These are phyloP conservation scores for Aegilops umbellulata DNA, from an alignment of 176 grass and related monocot genomes.

Conservation along the genomic window DNA sequence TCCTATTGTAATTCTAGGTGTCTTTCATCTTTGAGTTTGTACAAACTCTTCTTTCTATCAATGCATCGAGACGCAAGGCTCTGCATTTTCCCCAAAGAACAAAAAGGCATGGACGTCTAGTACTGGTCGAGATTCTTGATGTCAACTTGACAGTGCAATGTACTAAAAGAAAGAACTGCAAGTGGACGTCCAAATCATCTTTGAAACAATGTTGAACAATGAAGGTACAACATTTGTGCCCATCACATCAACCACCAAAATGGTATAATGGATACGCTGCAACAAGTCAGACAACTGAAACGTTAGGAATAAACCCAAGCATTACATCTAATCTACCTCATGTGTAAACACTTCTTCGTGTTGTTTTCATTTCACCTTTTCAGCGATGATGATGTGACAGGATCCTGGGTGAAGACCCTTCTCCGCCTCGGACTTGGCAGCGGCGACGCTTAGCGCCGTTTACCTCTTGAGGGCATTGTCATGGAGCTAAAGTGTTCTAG, in stretches of 20 bases:
- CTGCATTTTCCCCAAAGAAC: neutral
- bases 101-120: neutral
- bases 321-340: neutral
- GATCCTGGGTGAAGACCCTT: too few relatives aligned
- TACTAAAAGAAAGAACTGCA: neutral
- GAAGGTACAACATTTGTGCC: conserved; percentile 19
- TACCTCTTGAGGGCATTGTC: too few relatives aligned
- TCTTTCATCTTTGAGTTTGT: too few relatives aligned
- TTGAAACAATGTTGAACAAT: conserved; percentile 13
- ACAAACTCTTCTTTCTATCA: too few relatives aligned
- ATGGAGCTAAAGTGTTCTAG: too few relatives aligned
- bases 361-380: neutral
- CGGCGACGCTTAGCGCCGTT: too few relatives aligned
- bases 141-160: neutral
- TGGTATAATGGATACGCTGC: neutral
- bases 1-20: too few relatives aligned
- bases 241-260: conserved; percentile 17
- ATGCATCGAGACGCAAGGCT: too few relatives aligned
- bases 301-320: neutral
- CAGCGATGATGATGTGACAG: neutral
- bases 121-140: conserved; percentile 11
- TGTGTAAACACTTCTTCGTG: neutral
- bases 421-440: too few relatives aligned
- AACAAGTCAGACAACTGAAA: neutral
- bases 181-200: conserved; percentile 9